Conservation (phyloP, 495 filamentous ascomycete genomes). For the Talaromyces borbonicus region DNA sequence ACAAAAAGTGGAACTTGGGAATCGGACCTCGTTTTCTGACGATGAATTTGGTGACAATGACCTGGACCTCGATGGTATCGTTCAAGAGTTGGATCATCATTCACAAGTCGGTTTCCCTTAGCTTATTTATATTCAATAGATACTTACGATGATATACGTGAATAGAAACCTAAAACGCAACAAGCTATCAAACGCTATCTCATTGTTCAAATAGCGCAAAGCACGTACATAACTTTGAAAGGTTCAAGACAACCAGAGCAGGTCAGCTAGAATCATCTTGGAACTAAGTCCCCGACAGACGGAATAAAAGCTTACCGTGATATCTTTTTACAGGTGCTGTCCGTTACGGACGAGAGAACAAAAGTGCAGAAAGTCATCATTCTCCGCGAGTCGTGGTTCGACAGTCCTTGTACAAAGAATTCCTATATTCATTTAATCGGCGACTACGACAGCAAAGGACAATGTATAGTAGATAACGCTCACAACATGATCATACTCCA, state of each 20-base stretch:
- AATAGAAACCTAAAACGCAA: conserved; percentile 44
- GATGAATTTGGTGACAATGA: conserved; percentile 39
- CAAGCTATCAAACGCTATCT: conserved; percentile 76
- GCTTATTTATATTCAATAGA: conserved; percentile 19
- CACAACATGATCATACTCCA: conserved; percentile 85
- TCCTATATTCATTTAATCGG: conserved; percentile 80
- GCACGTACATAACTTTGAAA: conserved; percentile 50
- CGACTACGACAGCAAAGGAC: conserved; percentile 54
- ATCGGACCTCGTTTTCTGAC: conserved; percentile 17
- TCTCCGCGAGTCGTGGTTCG: conserved; percentile 76
- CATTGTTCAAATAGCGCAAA: conserved; percentile 58
- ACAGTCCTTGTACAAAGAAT: conserved; percentile 61
- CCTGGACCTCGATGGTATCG: conserved; percentile 22
- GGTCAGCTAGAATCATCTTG: conserved; percentile 37
- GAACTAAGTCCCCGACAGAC: neutral
- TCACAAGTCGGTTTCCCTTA: conserved; percentile 37
- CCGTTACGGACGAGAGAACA: conserved; percentile 64
- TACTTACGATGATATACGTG: conserved; percentile 33
- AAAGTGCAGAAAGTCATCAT: conserved; percentile 56
- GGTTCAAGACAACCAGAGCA: conserved; percentile 59
- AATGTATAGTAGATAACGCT: conserved; percentile 65
- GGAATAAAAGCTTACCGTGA: conserved; percentile 14
- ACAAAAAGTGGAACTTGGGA: conserved; percentile 5
- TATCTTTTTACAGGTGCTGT: conserved; percentile 53
- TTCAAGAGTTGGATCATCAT: conserved; percentile 9